Conservation (phyloP, 345 rosid species). For the Balakata baccata region DNA sequence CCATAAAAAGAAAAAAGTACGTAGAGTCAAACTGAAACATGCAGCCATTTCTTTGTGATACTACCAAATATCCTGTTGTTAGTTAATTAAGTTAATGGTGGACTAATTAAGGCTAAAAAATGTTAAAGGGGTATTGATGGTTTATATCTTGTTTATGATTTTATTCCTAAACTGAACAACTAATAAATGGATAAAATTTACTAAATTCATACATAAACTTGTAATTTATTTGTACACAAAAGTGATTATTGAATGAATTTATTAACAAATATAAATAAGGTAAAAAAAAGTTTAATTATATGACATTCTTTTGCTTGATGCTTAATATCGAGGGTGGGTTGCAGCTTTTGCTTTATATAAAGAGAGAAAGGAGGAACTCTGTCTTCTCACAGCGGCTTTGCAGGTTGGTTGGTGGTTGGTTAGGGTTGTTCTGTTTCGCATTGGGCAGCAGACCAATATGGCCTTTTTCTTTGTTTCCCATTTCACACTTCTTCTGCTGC, state of each 20-base stretch:
- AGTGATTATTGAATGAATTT: no score
- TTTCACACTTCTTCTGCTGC: constrained; percentile 25
- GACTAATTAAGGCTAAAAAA: constrained; percentile 5
- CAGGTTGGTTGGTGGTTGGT: constrained; percentile 33
- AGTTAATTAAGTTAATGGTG: neutral
- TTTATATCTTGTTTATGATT: no score
- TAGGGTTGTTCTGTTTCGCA: constrained; percentile 13
- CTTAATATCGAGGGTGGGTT: neutral
- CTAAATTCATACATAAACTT: no score
- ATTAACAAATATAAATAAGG: no score
- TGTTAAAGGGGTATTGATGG: neutral
- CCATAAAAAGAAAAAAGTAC: neutral
- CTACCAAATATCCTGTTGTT: neutral
- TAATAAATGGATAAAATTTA: no score
- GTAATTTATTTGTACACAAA: no score
- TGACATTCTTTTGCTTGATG: constrained; percentile 2
- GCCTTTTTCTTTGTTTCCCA: constrained; percentile 19
- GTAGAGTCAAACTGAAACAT: neutral
- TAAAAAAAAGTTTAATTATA: neutral
- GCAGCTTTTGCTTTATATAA: constrained; percentile 58
- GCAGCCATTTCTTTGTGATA: neutral
- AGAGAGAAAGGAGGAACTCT: constrained; percentile 32
- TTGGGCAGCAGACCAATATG: constrained; percentile 27
- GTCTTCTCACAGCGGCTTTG: constrained; percentile 41
- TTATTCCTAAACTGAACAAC: no score